phyloP scores from a whole-genome alignment of 352 stramenopile species.

The Phytophthora fragariaefolia region DNA sequence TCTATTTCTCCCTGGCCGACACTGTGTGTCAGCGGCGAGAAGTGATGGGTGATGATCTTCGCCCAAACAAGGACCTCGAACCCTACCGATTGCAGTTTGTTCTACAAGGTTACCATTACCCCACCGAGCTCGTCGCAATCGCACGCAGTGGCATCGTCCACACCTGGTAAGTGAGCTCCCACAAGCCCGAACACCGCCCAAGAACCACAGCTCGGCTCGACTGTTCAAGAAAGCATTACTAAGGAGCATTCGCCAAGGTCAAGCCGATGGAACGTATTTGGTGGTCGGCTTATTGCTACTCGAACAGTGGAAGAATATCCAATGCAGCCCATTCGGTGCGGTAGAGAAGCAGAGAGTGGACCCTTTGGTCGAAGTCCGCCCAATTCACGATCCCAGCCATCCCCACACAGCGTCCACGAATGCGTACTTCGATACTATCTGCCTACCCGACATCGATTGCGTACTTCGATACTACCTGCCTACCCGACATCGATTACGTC shows the following conservation, averaged over 20 bases:
- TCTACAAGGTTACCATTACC: conserved; percentile 6
- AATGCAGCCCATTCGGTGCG: conserved; percentile 26
- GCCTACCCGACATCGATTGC: too few relatives aligned
- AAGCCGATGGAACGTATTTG: conserved; percentile 17
- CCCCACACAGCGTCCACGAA: conserved; percentile 14
- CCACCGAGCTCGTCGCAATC: not conserved
- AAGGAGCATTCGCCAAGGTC: conserved; percentile 21
- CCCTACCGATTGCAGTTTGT: not conserved
- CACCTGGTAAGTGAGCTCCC: not conserved
- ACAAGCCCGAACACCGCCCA: not conserved
- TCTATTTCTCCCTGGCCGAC: not conserved
- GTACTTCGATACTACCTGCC: not conserved
- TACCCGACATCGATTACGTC: conserved; percentile 9
- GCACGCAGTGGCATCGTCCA: conserved; percentile 3
- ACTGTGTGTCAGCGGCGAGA: conserved; percentile 3
- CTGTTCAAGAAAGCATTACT: not conserved
- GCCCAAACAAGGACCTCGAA: conserved; percentile 18
- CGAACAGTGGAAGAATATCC: conserved; percentile 1
- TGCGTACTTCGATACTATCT: not conserved
- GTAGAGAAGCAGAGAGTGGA: conserved; percentile 20
- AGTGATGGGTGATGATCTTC: not conserved
- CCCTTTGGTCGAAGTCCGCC: conserved; percentile 8
- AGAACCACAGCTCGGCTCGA: conserved; percentile 9
- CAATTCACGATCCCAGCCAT: conserved; percentile 24
- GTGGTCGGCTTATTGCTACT: conserved; percentile 11